These are phyloP conservation scores for Fremontodendron californicum DNA, from an alignment of 345 rosid species.

Conservation along the genomic window DNA sequence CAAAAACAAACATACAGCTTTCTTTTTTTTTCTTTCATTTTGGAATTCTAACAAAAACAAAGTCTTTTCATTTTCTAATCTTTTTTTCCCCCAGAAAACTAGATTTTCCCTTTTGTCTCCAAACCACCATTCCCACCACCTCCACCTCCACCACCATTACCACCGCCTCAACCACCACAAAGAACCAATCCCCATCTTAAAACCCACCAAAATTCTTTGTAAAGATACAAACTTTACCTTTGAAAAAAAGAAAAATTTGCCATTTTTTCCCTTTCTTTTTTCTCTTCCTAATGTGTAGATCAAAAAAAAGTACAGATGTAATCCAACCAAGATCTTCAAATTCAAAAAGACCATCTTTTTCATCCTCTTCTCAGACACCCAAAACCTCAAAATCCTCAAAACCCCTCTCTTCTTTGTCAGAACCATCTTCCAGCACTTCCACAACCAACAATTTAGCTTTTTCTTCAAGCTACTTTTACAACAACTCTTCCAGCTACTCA, in stretches of 20 bases:
- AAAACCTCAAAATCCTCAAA: not conserved
- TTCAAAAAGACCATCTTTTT: not conserved
- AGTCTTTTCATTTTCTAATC: too few species aligned
- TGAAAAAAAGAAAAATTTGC: not conserved
- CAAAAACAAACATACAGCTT: too few species aligned
- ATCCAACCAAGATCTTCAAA: not conserved
- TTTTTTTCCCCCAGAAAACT: not conserved
- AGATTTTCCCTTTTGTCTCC: not conserved
- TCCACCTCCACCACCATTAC: not conserved
- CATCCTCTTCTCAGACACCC: not conserved
- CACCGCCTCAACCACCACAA: not conserved
- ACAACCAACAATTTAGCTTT: not conserved
- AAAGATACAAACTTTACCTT: not conserved
- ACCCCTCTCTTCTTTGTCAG: not conserved
- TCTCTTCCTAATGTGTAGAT: slow-evolving; percentile 9
- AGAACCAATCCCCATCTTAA: not conserved
- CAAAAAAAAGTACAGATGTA: slow-evolving; percentile 2
- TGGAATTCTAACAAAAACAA: not conserved
- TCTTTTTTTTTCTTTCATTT: too few species aligned
- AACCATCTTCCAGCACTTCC: not conserved
- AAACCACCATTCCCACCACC: not conserved
- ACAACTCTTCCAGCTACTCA: slow-evolving; percentile 7
- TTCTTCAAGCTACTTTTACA: not conserved
- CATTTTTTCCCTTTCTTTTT: not conserved
- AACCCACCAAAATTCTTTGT: not conserved